A percentile compares a stretch with the other conserved stretches of the same genome.
Evolutionary conservation across 176 grass and related monocot species (phyloP).

Genomic region (Tuctoria greenei): DNA sequence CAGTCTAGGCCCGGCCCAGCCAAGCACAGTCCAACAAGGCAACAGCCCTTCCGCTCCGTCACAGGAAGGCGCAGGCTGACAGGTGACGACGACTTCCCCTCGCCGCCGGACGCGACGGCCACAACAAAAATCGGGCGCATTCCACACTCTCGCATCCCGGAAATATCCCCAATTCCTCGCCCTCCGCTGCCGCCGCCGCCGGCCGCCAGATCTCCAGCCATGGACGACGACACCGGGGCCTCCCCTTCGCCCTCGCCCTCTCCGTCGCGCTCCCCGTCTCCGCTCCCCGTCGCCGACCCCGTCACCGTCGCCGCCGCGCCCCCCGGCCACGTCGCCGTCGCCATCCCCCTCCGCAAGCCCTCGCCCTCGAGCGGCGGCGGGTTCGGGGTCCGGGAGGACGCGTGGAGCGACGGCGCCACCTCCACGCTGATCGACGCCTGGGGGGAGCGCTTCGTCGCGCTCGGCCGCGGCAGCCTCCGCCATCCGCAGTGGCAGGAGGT

Average conservation of each 20-base stretch:
- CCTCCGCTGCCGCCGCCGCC: conserved; percentile 31
- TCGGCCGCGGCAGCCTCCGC: conserved; percentile 84
- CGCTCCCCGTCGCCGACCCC: conserved; percentile 40
- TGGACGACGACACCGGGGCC: conserved; percentile 43
- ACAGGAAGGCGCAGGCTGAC: background rate
- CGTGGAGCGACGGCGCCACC: conserved; percentile 94
- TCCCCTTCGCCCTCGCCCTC: conserved; percentile 45
- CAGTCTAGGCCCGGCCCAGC: background rate
- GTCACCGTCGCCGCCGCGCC: conserved; percentile 53
- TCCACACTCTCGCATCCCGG: conserved; percentile 24
- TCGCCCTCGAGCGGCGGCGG: conserved; percentile 37
- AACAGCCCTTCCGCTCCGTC: conserved; percentile 13
- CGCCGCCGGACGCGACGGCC: conserved; percentile 60
- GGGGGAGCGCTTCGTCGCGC: conserved; percentile 86
- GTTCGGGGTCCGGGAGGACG: conserved; percentile 74
- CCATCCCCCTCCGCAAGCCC: conserved; percentile 68
- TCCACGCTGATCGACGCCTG: conserved; percentile 95
- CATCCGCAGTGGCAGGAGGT: conserved; percentile 99
- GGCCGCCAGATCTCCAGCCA: conserved; percentile 36
- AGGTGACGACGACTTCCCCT: conserved; percentile 29
- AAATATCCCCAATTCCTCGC: conserved; percentile 55
- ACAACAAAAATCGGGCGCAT: conserved; percentile 29
- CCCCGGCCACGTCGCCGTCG: conserved; percentile 59
- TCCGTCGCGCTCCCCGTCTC: conserved; percentile 28
- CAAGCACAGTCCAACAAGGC: background rate